Evolutionary conservation across 768 basidiomycete species (phyloP), one percentile per base, ranked within the genome.

Genomic region (Agrocybe praecox): DNA sequence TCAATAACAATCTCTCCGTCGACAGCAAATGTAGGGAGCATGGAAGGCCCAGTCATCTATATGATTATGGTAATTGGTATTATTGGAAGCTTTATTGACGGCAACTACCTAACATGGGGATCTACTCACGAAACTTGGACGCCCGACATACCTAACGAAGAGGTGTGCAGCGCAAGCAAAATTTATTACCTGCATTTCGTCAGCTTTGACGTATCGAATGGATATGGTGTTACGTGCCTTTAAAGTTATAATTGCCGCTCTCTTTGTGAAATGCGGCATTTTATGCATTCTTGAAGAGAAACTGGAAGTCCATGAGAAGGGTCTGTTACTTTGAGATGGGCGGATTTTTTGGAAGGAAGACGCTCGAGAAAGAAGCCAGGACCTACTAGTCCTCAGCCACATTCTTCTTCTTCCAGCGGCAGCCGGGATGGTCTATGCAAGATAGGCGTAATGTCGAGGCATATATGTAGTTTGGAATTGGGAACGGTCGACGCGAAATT

Each of bases 11-110:
- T 45, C 68, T 92, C 90, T 6, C 86, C 88, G 0, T 69, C 67
- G 24, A 69, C 68, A 49, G 77, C 81, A 48, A 93, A 76, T 1
- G 90, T 93, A 6, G 91, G 91, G 23, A 92, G 77, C 91, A 93
- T 93, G 43, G 92, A 93, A 8, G 87, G 86, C 7, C 91, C 91
- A 47, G 71, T 53, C 71, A 86, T 87, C 91, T 92, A 59, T 49
- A 12, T 8, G 15, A 23, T 50, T 19, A 45, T 29, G 18, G 1
- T 10, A 59, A 23, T 12, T 57, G 50, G 60, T 42, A 49, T 24
- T 24, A 49, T 29, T 29, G 26, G 26, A 9, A 29, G 26, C 26
- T 29, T 5, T 29, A 5, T 5, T 5, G 9, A 29, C 26, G n/a
- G 14, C 33, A 42, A 45, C 40, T 15, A 22, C 17, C 22, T 26